Percentiles rank a stretch among this genome's conserved stretches.
phyloP scores from a whole-genome alignment of 192 early-diverging fungal genomes.

The Geranomyces variabilis region DNA sequence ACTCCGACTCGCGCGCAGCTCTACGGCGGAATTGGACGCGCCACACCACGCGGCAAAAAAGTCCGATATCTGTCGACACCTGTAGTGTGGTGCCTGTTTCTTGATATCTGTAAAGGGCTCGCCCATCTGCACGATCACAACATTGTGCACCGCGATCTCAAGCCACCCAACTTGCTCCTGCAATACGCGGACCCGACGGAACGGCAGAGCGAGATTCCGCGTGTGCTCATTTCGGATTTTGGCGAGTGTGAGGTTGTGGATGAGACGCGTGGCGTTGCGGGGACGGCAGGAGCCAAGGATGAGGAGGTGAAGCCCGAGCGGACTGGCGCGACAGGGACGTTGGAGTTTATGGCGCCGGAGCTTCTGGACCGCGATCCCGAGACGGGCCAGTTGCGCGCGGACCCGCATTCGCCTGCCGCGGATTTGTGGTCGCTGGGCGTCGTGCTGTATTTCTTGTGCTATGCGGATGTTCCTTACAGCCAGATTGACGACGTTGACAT shows the following conservation, averaged over 20 bases:
- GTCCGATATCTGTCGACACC: constrained; percentile 47
- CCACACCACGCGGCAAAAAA: constrained; percentile 32
- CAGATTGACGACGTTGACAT: constrained; percentile 90
- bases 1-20: constrained; percentile 16
- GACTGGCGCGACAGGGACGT: constrained; percentile 79
- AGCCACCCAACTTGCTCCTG: constrained; percentile 89
- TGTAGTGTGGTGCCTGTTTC: constrained; percentile 86
- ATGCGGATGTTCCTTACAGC: constrained; percentile 76
- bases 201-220: constrained; percentile 56
- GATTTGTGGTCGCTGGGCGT: constrained; percentile 98
- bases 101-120: constrained; percentile 90
- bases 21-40: constrained; percentile 43
- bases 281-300: background rate
- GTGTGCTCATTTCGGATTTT: constrained; percentile 92
- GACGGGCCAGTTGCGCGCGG: constrained; percentile 49
- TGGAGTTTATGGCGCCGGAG: constrained; percentile 89
- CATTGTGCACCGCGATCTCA: constrained; percentile 93
- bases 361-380: constrained; percentile 54
- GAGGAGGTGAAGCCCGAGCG: constrained; percentile 56
- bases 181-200: constrained; percentile 63
- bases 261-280: constrained; percentile 34
- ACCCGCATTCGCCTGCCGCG: constrained; percentile 75
- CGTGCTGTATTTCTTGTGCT: constrained; percentile 91
- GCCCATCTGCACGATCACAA: constrained; percentile 84
- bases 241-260: constrained; percentile 93